Evolutionary conservation across 2,329 filamentous ascomycete species (phyloP), one percentile per base, ranked within the genome.

Genomic region (Nigrospora osmanthi): DNA sequence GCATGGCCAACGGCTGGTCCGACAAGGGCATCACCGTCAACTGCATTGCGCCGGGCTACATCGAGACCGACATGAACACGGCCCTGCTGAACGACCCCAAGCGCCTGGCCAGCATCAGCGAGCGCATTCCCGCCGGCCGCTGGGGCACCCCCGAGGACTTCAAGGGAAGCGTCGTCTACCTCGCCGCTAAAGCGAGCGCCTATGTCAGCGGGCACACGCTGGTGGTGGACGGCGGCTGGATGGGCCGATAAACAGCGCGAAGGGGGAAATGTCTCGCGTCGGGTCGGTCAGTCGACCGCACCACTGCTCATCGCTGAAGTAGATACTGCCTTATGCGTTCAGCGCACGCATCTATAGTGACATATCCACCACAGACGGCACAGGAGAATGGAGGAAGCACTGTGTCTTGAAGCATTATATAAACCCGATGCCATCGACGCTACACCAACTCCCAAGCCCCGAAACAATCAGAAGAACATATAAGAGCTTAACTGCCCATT

Each of bases 1-100:
- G 72, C 1, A 76, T 78, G 49, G 75, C 74, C 2, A 76, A 78
- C 17, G 72, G 80, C 50, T 79, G 80, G 53, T 72, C 75, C 0
- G 45, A 42, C 16, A 59, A 66, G 31, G 57, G 56, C 2, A 64
- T 68, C 40, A 56, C 64, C n/a, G 54, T 68, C 33, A 68, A 67
- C 42, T 65, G 61, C 42, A 62, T 67, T 11, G 66, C 62, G 31
- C 64, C 71, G 0, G 71, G 69, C 2, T 57, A 70, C 2, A 68
- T 75, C 38, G 67, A 68, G 36, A 74, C 71, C 3, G 68, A 68
- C 0, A 67, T 75, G 63, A 70, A 68, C 3, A 69, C 62, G 11
- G 58, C 61, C 10, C 63, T 62, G 4, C 52, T 61, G 5, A 69
- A 71, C 42, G 54, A 67, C 2, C 58, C 55, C 2, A 57, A 65